A percentile compares a stretch with the other conserved stretches of the same genome.
phyloP scores from a whole-genome alignment of 345 rosid genomes.

The Hypericum perforatum region DNA sequence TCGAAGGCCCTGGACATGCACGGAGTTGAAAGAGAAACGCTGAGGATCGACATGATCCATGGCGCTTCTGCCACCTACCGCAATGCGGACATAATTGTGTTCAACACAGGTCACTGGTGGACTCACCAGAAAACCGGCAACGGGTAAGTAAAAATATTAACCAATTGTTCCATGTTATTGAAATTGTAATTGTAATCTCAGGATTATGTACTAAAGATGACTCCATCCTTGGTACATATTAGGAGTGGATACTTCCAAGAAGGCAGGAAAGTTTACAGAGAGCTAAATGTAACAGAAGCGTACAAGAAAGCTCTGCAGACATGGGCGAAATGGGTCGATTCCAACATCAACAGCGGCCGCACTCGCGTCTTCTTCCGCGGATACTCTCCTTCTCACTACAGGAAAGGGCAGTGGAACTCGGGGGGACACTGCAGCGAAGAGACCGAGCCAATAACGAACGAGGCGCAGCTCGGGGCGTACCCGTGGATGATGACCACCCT shows the following conservation, averaged over 20 bases:
- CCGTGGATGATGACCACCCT: slow-evolving; percentile 66
- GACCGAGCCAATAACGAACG: slow-evolving; percentile 34
- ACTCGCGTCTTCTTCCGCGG: slow-evolving; percentile 61
- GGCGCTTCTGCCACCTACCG: slow-evolving; percentile 20
- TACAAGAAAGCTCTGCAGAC: slow-evolving; percentile 51
- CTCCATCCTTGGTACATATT: slow-evolving; percentile 7
- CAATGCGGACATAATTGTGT: slow-evolving; percentile 50
- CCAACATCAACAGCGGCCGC: slow-evolving; percentile 37
- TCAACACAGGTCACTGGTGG: slow-evolving; percentile 77
- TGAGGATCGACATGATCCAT: slow-evolving; percentile 48
- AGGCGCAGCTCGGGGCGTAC: slow-evolving; percentile 31
- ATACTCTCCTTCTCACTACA: slow-evolving; percentile 77
- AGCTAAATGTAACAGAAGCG: slow-evolving; percentile 46
- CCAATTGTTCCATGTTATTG: neutral
- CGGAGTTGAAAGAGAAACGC: slow-evolving; percentile 30
- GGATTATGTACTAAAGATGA: too few relatives aligned
- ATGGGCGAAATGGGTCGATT: slow-evolving; percentile 76
- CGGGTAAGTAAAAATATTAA: slow-evolving; percentile 24
- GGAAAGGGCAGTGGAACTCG: slow-evolving; percentile 53
- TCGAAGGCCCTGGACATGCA: slow-evolving; percentile 21
- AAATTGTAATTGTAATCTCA: too few relatives aligned
- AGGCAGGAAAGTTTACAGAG: slow-evolving; percentile 42
- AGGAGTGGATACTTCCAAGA: slow-evolving; percentile 63
- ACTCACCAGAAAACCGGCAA: slow-evolving; percentile 45
- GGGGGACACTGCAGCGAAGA: slow-evolving; percentile 54